Percentiles rank a stretch among this genome's conserved stretches.
Evolutionary conservation across 2,329 filamentous ascomycete genomes (phyloP).

Genomic region (Cytospora schulzeri): DNA sequence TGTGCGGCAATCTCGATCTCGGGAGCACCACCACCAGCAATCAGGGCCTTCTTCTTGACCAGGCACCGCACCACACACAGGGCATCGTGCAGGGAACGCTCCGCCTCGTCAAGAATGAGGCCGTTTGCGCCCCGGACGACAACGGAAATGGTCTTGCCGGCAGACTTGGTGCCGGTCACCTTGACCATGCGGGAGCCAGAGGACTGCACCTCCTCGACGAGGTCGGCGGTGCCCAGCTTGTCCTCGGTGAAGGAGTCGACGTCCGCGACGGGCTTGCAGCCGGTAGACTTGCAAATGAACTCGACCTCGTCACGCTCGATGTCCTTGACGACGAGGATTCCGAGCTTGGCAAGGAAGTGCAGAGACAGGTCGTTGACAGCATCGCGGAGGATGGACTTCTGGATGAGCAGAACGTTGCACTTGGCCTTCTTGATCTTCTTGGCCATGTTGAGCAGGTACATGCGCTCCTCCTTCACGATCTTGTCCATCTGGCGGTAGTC

Average conservation of each 20-base stretch:
- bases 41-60: constrained; percentile 99
- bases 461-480: constrained; percentile 98
- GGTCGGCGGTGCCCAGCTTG: constrained; percentile 90
- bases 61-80: constrained; percentile 96
- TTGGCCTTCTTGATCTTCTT: constrained; percentile 99
- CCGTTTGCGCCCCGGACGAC: constrained; percentile 93
- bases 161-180: constrained; percentile 84
- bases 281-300: constrained; percentile 98
- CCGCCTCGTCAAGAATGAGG: constrained; percentile 93
- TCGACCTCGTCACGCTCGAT: constrained; percentile 98
- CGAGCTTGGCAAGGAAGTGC: constrained; percentile 96
- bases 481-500: constrained; percentile 99
- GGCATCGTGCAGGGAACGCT: constrained; percentile 94
- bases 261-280: constrained; percentile 98
- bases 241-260: constrained; percentile 98
- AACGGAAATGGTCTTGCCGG: constrained; percentile 88
- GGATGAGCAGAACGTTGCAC: constrained; percentile 97
- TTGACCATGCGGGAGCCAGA: constrained; percentile 92
- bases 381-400: constrained; percentile 97
- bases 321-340: constrained; percentile 94
- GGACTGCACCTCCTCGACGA: constrained; percentile 88
- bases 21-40: constrained; percentile 92
- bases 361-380: constrained; percentile 97
- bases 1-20: constrained; percentile 95
- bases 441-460: constrained; percentile 96